A percentile compares a stretch with the other conserved stretches of the same genome.
Conservation (phyloP, 306 rosid species). For the Gleditsia sinensis region DNA sequence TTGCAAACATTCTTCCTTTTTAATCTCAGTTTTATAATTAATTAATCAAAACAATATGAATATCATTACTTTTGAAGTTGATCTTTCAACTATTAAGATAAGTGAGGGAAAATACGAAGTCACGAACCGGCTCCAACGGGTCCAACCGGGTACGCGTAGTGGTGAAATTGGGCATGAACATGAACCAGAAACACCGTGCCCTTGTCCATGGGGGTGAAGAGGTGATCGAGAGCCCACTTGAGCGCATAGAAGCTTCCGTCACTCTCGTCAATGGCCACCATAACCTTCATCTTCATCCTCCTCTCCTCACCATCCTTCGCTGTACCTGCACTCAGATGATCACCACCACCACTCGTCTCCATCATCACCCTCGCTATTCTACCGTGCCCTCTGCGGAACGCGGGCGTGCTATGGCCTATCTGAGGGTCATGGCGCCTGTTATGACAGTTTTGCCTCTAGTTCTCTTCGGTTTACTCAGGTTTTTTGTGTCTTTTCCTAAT, state of each 20-base stretch:
- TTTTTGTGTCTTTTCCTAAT: not conserved
- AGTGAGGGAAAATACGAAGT: not conserved
- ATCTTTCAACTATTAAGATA: not conserved
- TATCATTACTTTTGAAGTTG: not conserved
- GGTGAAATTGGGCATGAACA: conserved; percentile 48
- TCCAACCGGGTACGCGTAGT: conserved; percentile 42
- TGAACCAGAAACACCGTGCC: conserved; percentile 50
- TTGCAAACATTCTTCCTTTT: not conserved
- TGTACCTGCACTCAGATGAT: not conserved
- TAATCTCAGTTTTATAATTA: not conserved
- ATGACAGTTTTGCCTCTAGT: not conserved
- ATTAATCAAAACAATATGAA: not conserved
- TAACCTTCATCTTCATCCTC: conserved; percentile 50
- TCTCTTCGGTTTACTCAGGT: not conserved
- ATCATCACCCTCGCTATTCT: not conserved
- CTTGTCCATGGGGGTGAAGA: conserved; percentile 26
- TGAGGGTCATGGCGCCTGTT: not conserved
- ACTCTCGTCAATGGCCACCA: conserved; percentile 78
- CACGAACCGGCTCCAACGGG: conserved; percentile 46
- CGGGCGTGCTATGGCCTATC: not conserved
- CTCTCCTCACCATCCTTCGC: not conserved
- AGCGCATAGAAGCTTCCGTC: conserved; percentile 67
- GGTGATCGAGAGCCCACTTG: conserved; percentile 56
- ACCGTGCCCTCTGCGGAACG: no score
- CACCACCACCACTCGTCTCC: not conserved